Base-by-base conservation (phyloP, 139 green algal genomes). In the Pleodorina starrii region DNA sequence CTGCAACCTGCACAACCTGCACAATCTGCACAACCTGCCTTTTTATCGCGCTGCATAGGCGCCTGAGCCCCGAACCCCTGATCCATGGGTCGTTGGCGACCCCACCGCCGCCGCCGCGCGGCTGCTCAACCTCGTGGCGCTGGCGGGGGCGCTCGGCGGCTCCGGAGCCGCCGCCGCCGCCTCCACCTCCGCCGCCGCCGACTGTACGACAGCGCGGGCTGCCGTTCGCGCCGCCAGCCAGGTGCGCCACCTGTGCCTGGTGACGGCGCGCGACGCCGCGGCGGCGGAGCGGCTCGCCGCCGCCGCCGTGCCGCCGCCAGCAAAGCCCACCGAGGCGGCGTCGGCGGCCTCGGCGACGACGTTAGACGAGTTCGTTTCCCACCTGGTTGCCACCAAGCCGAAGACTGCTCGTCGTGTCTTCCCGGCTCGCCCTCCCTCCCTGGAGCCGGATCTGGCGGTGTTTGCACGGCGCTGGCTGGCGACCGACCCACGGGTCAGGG, bases 391-490 rank as follows among this genome's bases (percentile, higher is more conserved):
- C n/a, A n/a, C n/a, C n/a, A n/a, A n/a, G n/a, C n/a, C n/a, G n/a
- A n/a, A n/a, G n/a, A n/a, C n/a, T n/a, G n/a, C n/a, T n/a, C n/a
- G n/a, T n/a, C n/a, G n/a, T n/a, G n/a, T n/a, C n/a, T n/a, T n/a
- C n/a, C n/a, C n/a, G n/a, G n/a, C n/a, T 66, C 9, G 54, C 29
- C 54, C 7, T 21, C 54, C 21, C 3, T 25, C 29, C 10, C 25
- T 29, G 25, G 48, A 59, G 51, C 84, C 84, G 2, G 69, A 82
- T 36, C 69, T 89, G 69, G 71, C 48, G 29, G 68, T 82, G 36
- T 83, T 82, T 25, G 84, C 69, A n/a, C 48, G 84, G 48, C 69
- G 68, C 36, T 89, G 84, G 84, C 4, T 69, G 16, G 50, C 48
- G n/a, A 12, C 25, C 3, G 69, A 89, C 84, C 36, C 48, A 4